Percentiles rank a stretch among this genome's conserved stretches.
phyloP scores from a whole-genome alignment of 495 filamentous ascomycete species.

The Aspergillus coremiiformis region DNA sequence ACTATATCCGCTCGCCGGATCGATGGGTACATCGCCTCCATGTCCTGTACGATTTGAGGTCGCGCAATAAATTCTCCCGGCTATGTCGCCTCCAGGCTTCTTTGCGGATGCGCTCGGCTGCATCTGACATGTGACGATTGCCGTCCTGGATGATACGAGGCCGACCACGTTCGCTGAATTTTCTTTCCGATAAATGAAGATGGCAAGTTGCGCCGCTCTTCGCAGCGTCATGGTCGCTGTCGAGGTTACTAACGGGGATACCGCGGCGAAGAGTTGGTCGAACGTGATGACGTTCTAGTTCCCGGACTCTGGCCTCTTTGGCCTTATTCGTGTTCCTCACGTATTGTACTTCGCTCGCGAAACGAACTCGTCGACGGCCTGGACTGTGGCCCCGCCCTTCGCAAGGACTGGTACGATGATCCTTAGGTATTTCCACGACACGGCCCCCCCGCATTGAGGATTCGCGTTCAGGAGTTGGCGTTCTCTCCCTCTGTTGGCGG shows the following conservation, averaged over 20 bases:
- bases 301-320: background rate
- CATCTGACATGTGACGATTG: slow-evolving; percentile 12
- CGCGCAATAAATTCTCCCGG: slow-evolving; percentile 2
- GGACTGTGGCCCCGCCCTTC: slow-evolving; percentile 4
- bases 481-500: slow-evolving; percentile 17
- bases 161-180: background rate
- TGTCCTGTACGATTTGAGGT: slow-evolving; percentile 3
- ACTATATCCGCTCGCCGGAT: slow-evolving; percentile 7
- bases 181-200: background rate
- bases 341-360: slow-evolving; percentile 10
- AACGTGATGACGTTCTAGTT: background rate
- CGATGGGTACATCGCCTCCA: slow-evolving; percentile 3
- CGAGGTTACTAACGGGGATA: background rate
- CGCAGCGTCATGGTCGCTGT: background rate
- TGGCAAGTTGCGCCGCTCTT: background rate
- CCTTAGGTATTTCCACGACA: slow-evolving; percentile 15
- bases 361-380: slow-evolving; percentile 12
- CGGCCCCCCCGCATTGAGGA: slow-evolving; percentile 10
- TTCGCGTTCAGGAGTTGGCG: slow-evolving; percentile 16
- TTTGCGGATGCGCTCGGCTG: slow-evolving; percentile 11
- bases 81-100: slow-evolving; percentile 10
- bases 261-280: background rate
- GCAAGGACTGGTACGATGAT: background rate
- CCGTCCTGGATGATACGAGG: slow-evolving; percentile 20
- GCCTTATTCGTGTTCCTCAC: slow-evolving; percentile 1